Evolutionary conservation across 2,329 filamentous ascomycete species (phyloP).

Genomic region (Emergomyces orientalis): DNA sequence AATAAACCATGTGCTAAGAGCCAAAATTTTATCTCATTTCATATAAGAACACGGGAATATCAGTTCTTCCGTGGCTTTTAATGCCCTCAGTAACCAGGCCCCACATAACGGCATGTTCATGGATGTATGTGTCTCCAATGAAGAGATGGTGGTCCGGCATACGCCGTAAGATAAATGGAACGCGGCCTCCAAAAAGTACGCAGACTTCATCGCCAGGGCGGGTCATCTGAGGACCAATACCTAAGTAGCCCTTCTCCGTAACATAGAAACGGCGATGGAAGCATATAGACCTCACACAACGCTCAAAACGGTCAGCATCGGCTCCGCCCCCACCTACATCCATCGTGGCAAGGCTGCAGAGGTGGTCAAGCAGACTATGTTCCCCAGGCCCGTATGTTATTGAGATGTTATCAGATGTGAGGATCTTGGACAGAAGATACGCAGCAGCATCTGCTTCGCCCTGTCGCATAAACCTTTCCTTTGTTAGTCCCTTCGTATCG

Average conservation of each 20-base stretch:
- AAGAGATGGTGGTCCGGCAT: conserved; percentile 6
- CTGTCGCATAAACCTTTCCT: conserved; percentile 7
- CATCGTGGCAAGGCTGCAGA: not conserved
- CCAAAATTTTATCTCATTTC: conserved; percentile 1
- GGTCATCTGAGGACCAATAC: conserved; percentile 8
- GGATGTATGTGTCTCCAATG: conserved; percentile 7
- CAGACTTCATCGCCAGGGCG: conserved; percentile 8
- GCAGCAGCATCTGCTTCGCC: conserved; percentile 2
- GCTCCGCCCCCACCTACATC: not conserved
- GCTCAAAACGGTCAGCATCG: conserved; percentile 3
- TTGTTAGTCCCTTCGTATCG: not conserved
- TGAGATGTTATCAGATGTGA: not conserved
- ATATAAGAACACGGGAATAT: conserved; percentile 1
- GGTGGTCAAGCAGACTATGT: not conserved
- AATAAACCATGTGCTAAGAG: not conserved
- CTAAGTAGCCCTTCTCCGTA: conserved; percentile 8
- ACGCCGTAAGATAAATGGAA: conserved; percentile 9
- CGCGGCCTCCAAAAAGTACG: conserved; percentile 9
- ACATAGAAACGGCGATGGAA: conserved; percentile 6
- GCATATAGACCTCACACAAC: not conserved
- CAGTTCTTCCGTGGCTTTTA: not conserved
- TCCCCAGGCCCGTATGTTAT: conserved; percentile 5
- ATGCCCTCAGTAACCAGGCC: conserved; percentile 6
- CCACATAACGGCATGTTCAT: conserved; percentile 8
- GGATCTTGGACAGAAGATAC: conserved; percentile 2